Percentiles rank a stretch among this genome's conserved stretches.
Conservation (phyloP, 805 yeast genomes). For the Ogataea pini region DNA sequence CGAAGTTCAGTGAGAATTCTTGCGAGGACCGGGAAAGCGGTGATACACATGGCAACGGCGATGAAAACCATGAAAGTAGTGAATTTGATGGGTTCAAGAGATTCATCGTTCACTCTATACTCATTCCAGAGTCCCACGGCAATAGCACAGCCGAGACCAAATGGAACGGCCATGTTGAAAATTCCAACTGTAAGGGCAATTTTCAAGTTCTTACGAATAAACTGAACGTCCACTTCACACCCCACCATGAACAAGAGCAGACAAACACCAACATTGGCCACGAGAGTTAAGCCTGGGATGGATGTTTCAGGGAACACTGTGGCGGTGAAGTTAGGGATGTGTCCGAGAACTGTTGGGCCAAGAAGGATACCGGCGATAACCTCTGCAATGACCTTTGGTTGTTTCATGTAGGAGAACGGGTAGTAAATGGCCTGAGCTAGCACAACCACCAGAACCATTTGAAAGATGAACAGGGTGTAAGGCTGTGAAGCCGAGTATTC, state of each 20-base stretch:
- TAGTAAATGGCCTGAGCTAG: constrained; percentile 60
- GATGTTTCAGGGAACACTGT: constrained; percentile 67
- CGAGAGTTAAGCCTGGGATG: constrained; percentile 60
- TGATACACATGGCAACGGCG: constrained; percentile 80
- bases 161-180: constrained; percentile 74
- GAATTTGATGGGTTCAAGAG: constrained; percentile 47
- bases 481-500: constrained; percentile 60
- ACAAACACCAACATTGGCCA: constrained; percentile 75
- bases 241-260: constrained; percentile 77
- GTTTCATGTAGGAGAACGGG: constrained; percentile 62
- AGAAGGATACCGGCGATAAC: constrained; percentile 74
- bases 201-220: constrained; percentile 57
- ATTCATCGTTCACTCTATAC: constrained; percentile 42
- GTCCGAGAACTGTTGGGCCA: constrained; percentile 77
- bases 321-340: constrained; percentile 62
- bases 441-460: constrained; percentile 59
- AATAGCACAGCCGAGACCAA: constrained; percentile 74
- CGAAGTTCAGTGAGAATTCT: constrained; percentile 75
- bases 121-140: constrained; percentile 66
- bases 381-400: constrained; percentile 82
- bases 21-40: constrained; percentile 84
- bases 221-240: constrained; percentile 70
- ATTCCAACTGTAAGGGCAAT: constrained; percentile 71
- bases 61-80: constrained; percentile 79
- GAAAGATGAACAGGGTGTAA: constrained; percentile 68